phyloP scores from a whole-genome alignment of 2,329 filamentous ascomycete genomes.

The Penicillium sp. region DNA sequence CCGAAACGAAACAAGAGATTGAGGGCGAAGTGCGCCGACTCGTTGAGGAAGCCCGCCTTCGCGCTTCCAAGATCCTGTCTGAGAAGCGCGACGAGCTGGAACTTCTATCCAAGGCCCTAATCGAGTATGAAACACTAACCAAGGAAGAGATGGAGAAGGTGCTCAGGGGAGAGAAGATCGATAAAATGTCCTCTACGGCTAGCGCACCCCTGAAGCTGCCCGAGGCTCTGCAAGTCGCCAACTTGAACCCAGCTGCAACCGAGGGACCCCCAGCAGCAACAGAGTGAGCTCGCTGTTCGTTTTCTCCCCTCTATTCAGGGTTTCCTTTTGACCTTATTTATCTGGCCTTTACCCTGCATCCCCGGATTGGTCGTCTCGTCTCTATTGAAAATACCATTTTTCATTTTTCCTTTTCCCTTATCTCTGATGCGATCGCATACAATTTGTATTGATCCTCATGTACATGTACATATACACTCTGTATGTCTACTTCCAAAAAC shows the following conservation, averaged over 20 bases:
- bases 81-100: constrained; percentile 81
- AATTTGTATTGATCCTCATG: not conserved
- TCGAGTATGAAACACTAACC: constrained; percentile 90
- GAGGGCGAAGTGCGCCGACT: constrained; percentile 83
- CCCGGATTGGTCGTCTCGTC: constrained; percentile 22
- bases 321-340: constrained; percentile 9
- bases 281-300: constrained; percentile 19
- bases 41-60: constrained; percentile 73
- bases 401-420: not conserved
- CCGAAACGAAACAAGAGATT: constrained; percentile 79
- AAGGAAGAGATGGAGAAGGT: constrained; percentile 88
- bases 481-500: not conserved
- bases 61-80: constrained; percentile 66
- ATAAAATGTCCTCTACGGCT: constrained; percentile 57
- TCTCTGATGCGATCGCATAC: not conserved
- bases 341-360: constrained; percentile 16
- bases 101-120: constrained; percentile 76
- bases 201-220: constrained; percentile 63
- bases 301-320: constrained; percentile 2
- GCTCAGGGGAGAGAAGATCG: constrained; percentile 76
- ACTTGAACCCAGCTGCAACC: constrained; percentile 22
- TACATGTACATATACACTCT: not conserved
- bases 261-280: constrained; percentile 21
- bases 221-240: constrained; percentile 39
- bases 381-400: constrained; percentile 22